phyloP scores from a whole-genome alignment of 2,329 filamentous ascomycete species.

The Colletotrichum sp. region DNA sequence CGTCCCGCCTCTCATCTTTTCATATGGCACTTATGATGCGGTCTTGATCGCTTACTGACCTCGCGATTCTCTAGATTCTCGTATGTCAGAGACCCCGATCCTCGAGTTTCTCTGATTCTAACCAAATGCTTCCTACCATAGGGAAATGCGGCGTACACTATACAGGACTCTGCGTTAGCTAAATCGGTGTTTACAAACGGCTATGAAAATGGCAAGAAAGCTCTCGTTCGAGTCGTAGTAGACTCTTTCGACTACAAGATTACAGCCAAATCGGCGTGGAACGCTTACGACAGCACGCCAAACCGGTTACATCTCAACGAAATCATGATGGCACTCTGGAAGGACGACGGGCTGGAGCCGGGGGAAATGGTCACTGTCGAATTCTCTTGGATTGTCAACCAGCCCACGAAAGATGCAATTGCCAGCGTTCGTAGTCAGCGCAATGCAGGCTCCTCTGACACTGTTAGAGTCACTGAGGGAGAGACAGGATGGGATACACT shows the following conservation, averaged over 20 bases:
- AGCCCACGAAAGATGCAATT: neutral
- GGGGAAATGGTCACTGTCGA: neutral
- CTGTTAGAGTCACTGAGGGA: neutral
- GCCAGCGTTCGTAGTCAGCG: neutral
- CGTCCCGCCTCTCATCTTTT: accelerated
- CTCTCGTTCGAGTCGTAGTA: neutral
- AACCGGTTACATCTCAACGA: neutral
- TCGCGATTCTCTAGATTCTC: neutral
- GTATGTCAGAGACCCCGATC: neutral
- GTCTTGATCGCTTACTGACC: neutral
- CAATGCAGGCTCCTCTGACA: neutral
- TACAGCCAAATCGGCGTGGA: neutral
- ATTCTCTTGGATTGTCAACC: neutral
- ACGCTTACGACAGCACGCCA: neutral
- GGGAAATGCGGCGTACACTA: neutral
- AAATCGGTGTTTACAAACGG: neutral
- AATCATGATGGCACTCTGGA: neutral
- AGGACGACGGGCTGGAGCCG: neutral
- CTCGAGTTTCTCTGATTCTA: neutral
- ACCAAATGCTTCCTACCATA: neutral
- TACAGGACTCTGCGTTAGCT: neutral
- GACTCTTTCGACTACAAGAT: neutral
- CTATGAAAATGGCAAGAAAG: neutral
- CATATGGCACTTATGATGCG: neutral
- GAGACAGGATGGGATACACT: neutral